Evolutionary conservation across 2,329 filamentous ascomycete genomes (phyloP).

Genomic region (Phialophora verrucosa): DNA sequence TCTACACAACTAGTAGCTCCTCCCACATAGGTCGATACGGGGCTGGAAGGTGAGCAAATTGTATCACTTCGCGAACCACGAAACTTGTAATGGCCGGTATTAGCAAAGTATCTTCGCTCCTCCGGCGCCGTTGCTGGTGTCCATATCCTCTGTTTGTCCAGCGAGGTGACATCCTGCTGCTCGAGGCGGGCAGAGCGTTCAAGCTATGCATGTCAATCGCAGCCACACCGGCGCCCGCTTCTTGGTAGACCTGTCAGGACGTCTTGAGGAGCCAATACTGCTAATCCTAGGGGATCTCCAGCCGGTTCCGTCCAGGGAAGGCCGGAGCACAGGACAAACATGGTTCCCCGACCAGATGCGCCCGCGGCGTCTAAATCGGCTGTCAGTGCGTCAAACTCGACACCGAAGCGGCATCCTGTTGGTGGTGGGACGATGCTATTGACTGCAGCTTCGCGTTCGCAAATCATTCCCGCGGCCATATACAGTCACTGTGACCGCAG

Average conservation of each 20-base stretch:
- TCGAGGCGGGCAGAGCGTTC: not conserved
- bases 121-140: not conserved
- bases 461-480: slow-evolving; percentile 30
- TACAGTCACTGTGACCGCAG: slow-evolving; percentile 25
- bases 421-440: slow-evolving; percentile 17
- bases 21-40: not conserved
- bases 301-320: slow-evolving; percentile 12
- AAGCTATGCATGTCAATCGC: slow-evolving; percentile 22
- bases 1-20: not conserved
- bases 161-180: slow-evolving; percentile 1
- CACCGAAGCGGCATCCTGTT: slow-evolving; percentile 5
- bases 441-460: slow-evolving; percentile 26
- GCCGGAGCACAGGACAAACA: slow-evolving; percentile 19
- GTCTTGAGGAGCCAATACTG: slow-evolving; percentile 13
- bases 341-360: not conserved
- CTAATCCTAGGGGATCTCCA: slow-evolving; percentile 5
- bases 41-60: not conserved
- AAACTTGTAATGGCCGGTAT: slow-evolving; percentile 1
- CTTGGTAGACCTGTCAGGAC: slow-evolving; percentile 23
- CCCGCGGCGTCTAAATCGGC: slow-evolving; percentile 16
- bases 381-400: slow-evolving; percentile 15
- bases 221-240: slow-evolving; percentile 12
- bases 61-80: not conserved
- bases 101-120: not conserved
- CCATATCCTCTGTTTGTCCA: not conserved